Evolutionary conservation across 2,329 filamentous ascomycete species (phyloP).

Genomic region (Dothistroma pini): DNA sequence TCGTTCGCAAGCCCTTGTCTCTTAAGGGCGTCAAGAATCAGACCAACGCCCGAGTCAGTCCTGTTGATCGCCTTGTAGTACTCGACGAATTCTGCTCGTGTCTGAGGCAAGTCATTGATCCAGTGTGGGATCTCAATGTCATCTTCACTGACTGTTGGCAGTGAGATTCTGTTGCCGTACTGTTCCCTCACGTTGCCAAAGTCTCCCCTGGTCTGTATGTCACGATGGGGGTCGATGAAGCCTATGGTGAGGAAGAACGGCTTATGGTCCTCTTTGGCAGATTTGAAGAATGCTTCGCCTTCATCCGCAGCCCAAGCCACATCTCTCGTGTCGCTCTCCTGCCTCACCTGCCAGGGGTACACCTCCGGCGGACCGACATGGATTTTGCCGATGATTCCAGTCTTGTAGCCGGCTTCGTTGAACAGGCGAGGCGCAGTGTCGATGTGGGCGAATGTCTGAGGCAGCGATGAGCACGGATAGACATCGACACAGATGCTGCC

Average conservation of each 20-base stretch:
- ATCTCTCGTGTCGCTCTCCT: slow-evolving; percentile 44
- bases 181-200: slow-evolving; percentile 44
- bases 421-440: slow-evolving; percentile 43
- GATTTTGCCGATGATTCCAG: slow-evolving; percentile 49
- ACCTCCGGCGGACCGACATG: slow-evolving; percentile 43
- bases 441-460: slow-evolving; percentile 42
- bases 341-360: slow-evolving; percentile 44
- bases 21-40: slow-evolving; percentile 39
- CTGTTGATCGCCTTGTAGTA: slow-evolving; percentile 42
- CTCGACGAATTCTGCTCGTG: slow-evolving; percentile 43
- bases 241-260: slow-evolving; percentile 49
- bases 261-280: slow-evolving; percentile 30
- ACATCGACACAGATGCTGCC: neutral
- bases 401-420: slow-evolving; percentile 41
- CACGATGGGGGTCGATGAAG: slow-evolving; percentile 48
- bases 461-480: neutral
- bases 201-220: slow-evolving; percentile 36
- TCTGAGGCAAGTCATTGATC: slow-evolving; percentile 41
- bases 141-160: slow-evolving; percentile 21
- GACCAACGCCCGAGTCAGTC: slow-evolving; percentile 43
- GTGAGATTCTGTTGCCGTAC: slow-evolving; percentile 13
- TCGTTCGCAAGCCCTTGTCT: slow-evolving; percentile 32
- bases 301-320: slow-evolving; percentile 42
- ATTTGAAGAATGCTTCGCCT: slow-evolving; percentile 39
- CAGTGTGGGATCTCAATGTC: slow-evolving; percentile 44